Conservation (phyloP, 768 basidiomycete genomes). For the Boletus bicolor region DNA sequence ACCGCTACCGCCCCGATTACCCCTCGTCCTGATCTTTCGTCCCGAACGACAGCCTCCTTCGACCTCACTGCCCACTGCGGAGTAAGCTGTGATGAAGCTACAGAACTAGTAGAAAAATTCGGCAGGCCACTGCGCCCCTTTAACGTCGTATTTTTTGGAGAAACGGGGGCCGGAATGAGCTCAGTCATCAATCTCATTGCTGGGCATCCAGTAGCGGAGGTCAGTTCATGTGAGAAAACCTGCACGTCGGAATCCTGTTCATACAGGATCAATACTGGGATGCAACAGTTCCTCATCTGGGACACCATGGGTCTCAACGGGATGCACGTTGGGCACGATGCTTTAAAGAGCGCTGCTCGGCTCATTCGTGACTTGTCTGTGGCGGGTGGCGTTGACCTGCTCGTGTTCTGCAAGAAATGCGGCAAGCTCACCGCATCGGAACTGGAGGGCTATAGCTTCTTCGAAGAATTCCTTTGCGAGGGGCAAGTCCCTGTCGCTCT, state of each 20-base stretch:
- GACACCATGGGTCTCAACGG: conserved; percentile 2
- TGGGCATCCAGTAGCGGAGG: not conserved
- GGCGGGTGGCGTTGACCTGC: conserved; percentile 27
- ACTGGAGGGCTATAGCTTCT: conserved; percentile 27
- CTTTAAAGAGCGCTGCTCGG: conserved; percentile 6
- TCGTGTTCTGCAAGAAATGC: conserved; percentile 31
- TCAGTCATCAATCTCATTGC: conserved; percentile 19
- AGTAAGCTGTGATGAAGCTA: not conserved
- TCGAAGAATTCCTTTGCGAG: conserved; percentile 32
- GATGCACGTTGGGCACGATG: not conserved
- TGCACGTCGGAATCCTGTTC: not conserved
- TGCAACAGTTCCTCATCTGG: not conserved
- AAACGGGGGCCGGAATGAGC: conserved; percentile 28
- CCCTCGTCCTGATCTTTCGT: too few relatives aligned
- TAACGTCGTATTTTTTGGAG: conserved; percentile 37
- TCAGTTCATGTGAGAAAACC: not conserved
- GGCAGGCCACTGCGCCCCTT: not conserved
- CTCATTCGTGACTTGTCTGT: conserved; percentile 24
- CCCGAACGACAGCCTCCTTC: too few relatives aligned
- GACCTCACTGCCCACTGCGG: not conserved
- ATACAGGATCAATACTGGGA: not conserved
- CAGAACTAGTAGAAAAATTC: not conserved
- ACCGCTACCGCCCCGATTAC: too few relatives aligned
- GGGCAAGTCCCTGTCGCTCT: conserved; percentile 32
- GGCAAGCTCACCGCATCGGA: conserved; percentile 25